phyloP scores from a whole-genome alignment of 2,329 filamentous ascomycete species.

The Talaromyces sp. region DNA sequence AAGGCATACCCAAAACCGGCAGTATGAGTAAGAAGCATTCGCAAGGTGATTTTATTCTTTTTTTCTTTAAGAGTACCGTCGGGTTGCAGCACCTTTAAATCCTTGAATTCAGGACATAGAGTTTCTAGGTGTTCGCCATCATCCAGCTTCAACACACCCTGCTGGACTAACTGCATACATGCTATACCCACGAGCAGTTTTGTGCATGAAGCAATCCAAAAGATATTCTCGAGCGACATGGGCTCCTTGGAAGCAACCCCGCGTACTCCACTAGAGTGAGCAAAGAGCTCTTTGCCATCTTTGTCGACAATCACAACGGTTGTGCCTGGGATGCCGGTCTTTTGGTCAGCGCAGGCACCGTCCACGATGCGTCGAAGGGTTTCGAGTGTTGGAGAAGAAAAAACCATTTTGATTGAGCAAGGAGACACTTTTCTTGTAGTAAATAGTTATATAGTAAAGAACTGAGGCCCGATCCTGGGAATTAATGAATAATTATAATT shows the following conservation, averaged over 20 bases:
- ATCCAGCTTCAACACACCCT: slow-evolving; percentile 38
- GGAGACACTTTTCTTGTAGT: too few species aligned
- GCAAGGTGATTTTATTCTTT: slow-evolving; percentile 48
- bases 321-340: slow-evolving; percentile 41
- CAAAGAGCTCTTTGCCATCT: slow-evolving; percentile 44
- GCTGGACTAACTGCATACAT: slow-evolving; percentile 45
- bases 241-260: slow-evolving; percentile 41
- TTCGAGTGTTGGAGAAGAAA: not conserved
- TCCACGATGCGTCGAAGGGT: not conserved
- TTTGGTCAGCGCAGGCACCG: slow-evolving; percentile 19
- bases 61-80: slow-evolving; percentile 37
- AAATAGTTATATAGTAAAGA: too few species aligned
- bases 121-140: slow-evolving; percentile 34
- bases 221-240: slow-evolving; percentile 58
- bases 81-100: slow-evolving; percentile 35
- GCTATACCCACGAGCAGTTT: slow-evolving; percentile 42
- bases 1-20: slow-evolving; percentile 57
- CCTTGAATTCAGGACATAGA: slow-evolving; percentile 40
- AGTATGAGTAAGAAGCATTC: slow-evolving; percentile 54
- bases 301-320: slow-evolving; percentile 46
- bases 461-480: not conserved
- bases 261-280: slow-evolving; percentile 45
- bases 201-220: slow-evolving; percentile 54
- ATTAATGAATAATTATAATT: not conserved
- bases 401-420: not conserved